Conservation (phyloP, 805 yeast species). For the Zygotorulaspora florentina region DNA sequence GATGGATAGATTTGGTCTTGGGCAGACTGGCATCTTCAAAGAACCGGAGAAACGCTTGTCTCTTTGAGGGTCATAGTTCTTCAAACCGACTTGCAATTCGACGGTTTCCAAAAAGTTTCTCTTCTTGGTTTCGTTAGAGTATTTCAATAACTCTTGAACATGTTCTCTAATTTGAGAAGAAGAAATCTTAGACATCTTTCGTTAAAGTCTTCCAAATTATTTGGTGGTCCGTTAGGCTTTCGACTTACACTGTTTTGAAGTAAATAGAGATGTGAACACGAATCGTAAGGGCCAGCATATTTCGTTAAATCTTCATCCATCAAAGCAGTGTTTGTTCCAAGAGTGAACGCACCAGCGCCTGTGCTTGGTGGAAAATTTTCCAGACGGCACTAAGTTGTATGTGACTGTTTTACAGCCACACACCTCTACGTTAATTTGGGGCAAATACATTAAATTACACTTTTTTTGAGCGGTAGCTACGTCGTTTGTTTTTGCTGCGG, state of each 20-base stretch:
- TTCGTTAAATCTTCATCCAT: too few species aligned
- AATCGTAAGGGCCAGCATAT: too few species aligned
- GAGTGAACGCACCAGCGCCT: not conserved
- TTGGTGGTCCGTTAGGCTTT: conserved; percentile 52
- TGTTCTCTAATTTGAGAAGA: conserved; percentile 93
- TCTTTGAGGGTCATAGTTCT: conserved; percentile 99
- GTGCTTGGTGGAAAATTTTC: conserved; percentile 2
- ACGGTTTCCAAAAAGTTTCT: conserved; percentile 99
- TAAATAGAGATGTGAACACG: too few species aligned
- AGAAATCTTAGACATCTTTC: conserved; percentile 79
- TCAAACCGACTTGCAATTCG: conserved; percentile 98
- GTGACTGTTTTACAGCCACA: not conserved
- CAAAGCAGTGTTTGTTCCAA: too few species aligned
- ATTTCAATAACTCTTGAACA: conserved; percentile 86
- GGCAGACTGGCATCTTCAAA: conserved; percentile 95
- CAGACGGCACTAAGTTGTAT: not conserved
- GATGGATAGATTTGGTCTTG: conserved; percentile 99
- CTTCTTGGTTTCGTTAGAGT: conserved; percentile 95
- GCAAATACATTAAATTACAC: too few species aligned
- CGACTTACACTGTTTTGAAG: conserved; percentile 34
- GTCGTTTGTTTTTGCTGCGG: too few species aligned
- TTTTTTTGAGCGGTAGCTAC: too few species aligned
- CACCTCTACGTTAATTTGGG: too few species aligned
- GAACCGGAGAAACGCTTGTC: conserved; percentile 99
- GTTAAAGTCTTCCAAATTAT: conserved; percentile 69